Conservation (phyloP, 2,329 filamentous ascomycete genomes). For the Colletotrichum sansevieriae region DNA sequence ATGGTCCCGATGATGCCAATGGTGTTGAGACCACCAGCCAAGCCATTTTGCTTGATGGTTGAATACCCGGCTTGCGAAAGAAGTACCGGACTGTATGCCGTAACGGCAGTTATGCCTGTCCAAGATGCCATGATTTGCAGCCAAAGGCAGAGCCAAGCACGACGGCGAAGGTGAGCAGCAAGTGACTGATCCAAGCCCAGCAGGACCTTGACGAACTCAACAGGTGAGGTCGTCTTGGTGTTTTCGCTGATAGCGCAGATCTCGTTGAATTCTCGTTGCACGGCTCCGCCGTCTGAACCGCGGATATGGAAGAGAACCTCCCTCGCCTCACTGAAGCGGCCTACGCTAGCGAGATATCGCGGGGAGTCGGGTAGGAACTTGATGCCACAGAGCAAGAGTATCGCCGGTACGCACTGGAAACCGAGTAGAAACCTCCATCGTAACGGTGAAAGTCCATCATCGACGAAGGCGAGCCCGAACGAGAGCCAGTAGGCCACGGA, state of each 20-base stretch:
- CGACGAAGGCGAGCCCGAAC: neutral
- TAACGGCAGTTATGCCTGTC: neutral
- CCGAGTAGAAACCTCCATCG: neutral
- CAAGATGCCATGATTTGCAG: neutral
- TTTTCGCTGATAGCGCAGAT: neutral
- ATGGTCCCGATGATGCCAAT: slow-evolving; percentile 65
- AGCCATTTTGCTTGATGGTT: slow-evolving; percentile 52
- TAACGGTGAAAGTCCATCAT: neutral
- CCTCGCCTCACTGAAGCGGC: neutral
- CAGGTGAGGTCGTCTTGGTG: neutral
- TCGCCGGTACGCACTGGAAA: neutral
- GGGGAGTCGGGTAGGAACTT: neutral
- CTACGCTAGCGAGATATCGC: neutral
- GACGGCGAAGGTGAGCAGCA: neutral
- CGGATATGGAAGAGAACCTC: too few species aligned
- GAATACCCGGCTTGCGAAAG: neutral
- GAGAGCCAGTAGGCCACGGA: neutral
- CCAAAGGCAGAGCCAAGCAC: neutral
- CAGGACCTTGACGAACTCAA: neutral
- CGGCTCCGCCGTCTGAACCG: too few species aligned
- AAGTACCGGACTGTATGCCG: neutral
- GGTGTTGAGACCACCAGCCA: slow-evolving; percentile 65
- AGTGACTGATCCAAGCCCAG: neutral
- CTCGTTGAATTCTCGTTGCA: too few species aligned
- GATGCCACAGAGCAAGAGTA: neutral